Evolutionary conservation across 148 eudicot genomes (phyloP), one percentile per base, ranked within the genome.

Genomic region (Linanthus parryae): DNA sequence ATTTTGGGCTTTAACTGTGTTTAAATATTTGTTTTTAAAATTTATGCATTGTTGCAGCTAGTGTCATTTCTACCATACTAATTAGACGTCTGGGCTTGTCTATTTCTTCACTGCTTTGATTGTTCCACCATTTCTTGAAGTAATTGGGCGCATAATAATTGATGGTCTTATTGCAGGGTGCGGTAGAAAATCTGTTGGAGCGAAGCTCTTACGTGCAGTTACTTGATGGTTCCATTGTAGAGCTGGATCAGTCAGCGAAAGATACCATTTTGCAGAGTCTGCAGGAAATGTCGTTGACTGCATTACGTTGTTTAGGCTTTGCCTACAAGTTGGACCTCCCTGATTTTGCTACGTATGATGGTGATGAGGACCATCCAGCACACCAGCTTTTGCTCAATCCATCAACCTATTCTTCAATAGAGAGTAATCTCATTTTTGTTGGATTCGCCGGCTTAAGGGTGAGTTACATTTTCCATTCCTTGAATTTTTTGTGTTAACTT

Each of bases 391-490:
- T 89, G 52, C 78, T 89, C 13, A 91, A 89, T 68, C 97, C 83
- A 14, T 58, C 77, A 52, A 56, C 62, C 62, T 85, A 89, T 59
- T 60, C 77, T 16, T 73, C 70, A 5, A 76, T 89, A 2, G 97
- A 89, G 59, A 79, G 73, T 71, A 58, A 81, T 56, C 74, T 89
- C 45, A 57, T 70, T 49, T 89, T 89, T 57, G 90, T 85, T 3
- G 97, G 97, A 17, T 73, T 80, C 19, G 81, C 82, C 58, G 97
- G 95, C 42, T 69, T 89, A 62, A 75, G 90, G 81, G 97, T 89
- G 64, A 84, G 84, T 35, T 7, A n/a, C n/a, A n/a, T n/a, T n/a
- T n/a, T n/a, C n/a, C n/a, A n/a, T n/a, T n/a, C n/a, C n/a, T n/a
- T 7, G 13, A 8, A 34, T 14, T 8, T 14, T 34, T 34, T 34